A percentile compares a stretch with the other conserved stretches of the same genome.
phyloP scores from a whole-genome alignment of 1,139 yeast species.

The Nadsonia commutata region DNA sequence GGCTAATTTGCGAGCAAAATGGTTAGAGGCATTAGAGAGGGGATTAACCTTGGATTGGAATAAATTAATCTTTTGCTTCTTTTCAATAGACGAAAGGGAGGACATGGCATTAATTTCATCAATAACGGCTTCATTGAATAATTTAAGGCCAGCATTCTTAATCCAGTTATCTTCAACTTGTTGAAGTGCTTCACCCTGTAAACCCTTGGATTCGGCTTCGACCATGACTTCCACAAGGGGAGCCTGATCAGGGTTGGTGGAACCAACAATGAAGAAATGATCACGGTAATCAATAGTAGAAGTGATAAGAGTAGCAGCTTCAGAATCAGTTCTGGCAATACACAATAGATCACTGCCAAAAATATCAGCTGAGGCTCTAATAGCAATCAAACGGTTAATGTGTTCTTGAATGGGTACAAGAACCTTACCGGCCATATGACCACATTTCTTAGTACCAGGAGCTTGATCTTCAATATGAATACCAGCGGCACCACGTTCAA shows the following conservation, averaged over 20 bases:
- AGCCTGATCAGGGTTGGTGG: constrained; percentile 69
- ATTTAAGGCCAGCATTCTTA: constrained; percentile 67
- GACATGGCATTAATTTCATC: constrained; percentile 59
- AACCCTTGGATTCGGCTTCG: constrained; percentile 65
- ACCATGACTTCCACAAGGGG: constrained; percentile 69
- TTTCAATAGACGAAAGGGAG: constrained; percentile 32
- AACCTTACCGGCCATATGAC: constrained; percentile 97
- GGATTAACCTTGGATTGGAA: constrained; percentile 64
- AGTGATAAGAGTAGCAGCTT: constrained; percentile 89
- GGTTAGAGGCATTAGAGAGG: constrained; percentile 56
- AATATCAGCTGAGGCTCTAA: constrained; percentile 91
- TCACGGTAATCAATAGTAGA: constrained; percentile 91
- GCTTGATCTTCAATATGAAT: constrained; percentile 98
- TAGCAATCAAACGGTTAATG: constrained; percentile 82
- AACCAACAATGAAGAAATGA: constrained; percentile 82
- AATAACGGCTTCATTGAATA: constrained; percentile 83
- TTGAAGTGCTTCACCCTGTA: constrained; percentile 55
- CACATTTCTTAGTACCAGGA: constrained; percentile 97
- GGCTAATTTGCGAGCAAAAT: constrained; percentile 71
- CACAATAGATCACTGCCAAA: constrained; percentile 74
- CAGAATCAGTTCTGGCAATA: constrained; percentile 84
- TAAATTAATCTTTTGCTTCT: constrained; percentile 47
- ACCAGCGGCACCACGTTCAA: constrained; percentile 98
- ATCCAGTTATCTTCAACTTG: constrained; percentile 75
- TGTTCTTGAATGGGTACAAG: constrained; percentile 96